These are phyloP conservation scores for Bryoerythrophyllum caledonicum DNA, from an alignment of 225 moss, liverwort and hornwort species.

Conservation along the genomic window DNA sequence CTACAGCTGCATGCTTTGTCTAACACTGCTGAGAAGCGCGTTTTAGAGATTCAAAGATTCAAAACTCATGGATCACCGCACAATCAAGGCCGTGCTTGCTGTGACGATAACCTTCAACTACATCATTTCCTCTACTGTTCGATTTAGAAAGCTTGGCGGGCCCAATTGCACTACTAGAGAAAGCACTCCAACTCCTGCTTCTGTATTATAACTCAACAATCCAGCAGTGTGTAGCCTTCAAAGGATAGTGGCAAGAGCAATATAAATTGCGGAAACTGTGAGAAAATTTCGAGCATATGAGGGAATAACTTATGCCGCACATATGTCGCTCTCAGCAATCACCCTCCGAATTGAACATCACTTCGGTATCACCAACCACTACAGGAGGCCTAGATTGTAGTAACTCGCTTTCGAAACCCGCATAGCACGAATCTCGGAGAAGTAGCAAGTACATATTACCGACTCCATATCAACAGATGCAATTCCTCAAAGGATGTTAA, in stretches of 20 bases:
- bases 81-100: not conserved
- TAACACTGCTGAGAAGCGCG: not conserved
- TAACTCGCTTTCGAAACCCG: conserved; percentile 1
- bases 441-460: conserved; percentile 1
- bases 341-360: conserved; percentile 20
- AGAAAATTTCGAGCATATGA: not conserved
- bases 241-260: not conserved
- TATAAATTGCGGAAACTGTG: not conserved
- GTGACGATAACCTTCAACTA: conserved; percentile 5
- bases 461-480: not conserved
- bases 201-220: conserved; percentile 1
- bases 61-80: not conserved
- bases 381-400: conserved; percentile 2
- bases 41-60: not conserved
- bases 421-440: conserved; percentile 18
- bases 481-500: not conserved
- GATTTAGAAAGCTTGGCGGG: too few relatives aligned
- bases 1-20: conserved; percentile 1
- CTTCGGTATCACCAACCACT: conserved; percentile 4
- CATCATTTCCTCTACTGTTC: not conserved
- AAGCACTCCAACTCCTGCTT: not conserved
- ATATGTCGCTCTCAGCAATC: conserved; percentile 11
- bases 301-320: conserved; percentile 5
- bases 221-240: conserved; percentile 12
- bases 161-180: not conserved